phyloP scores from a whole-genome alignment of 495 filamentous ascomycete species.

The Penicillium subrubescens region DNA sequence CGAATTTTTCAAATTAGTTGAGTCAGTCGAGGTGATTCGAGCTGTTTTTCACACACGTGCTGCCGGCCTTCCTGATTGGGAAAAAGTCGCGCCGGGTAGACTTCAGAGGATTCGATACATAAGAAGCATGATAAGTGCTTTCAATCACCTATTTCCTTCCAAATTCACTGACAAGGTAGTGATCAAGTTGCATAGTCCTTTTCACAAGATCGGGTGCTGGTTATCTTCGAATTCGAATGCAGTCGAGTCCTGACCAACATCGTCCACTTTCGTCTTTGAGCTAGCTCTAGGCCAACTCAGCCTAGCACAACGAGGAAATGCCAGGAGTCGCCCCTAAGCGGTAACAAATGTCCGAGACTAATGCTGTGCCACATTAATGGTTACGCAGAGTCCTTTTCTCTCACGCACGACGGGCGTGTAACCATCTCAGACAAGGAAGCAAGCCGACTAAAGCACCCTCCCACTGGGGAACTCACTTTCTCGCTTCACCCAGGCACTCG shows the following conservation, averaged over 20 bases:
- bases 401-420: neutral
- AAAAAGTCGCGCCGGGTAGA: neutral
- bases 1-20: neutral
- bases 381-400: neutral
- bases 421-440: neutral
- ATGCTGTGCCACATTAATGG: neutral
- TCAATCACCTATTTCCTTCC: neutral
- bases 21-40: neutral
- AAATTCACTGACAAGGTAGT: neutral
- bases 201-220: neutral
- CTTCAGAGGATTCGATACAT: neutral
- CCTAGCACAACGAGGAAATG: neutral
- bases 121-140: neutral
- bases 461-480: neutral
- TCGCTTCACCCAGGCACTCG: neutral
- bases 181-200: neutral
- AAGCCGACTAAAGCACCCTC: neutral
- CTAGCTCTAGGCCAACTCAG: neutral
- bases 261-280: neutral
- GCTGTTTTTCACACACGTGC: neutral
- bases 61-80: neutral
- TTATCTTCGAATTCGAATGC: neutral
- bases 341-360: neutral
- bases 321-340: neutral
- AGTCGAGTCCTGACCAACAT: neutral